Conservation (phyloP, 2,329 filamentous ascomycete genomes). For the Ophiostoma fasciatum region DNA sequence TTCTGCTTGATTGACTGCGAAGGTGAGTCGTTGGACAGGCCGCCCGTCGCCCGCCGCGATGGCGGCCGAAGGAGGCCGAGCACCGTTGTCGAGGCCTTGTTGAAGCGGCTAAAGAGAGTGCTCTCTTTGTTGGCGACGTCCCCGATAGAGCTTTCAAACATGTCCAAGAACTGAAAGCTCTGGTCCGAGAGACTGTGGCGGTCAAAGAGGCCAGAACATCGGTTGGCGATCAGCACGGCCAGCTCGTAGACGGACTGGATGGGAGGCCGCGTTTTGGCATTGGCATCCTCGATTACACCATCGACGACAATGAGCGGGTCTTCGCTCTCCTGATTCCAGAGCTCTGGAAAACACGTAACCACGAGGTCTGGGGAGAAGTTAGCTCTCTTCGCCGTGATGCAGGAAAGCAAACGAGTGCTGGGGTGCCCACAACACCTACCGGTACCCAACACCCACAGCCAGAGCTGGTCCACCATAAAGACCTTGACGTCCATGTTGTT, state of each 20-base stretch:
- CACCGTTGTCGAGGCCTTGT: constrained; percentile 44
- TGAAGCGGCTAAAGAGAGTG: constrained; percentile 44
- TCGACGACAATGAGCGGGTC: constrained; percentile 50
- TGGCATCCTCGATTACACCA: constrained; percentile 48
- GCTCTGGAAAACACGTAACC: constrained; percentile 42
- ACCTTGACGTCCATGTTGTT: constrained; percentile 35
- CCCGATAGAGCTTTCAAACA: constrained; percentile 52
- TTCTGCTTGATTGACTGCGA: too few relatives aligned
- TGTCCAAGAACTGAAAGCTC: constrained; percentile 49
- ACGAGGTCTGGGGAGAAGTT: constrained; percentile 31
- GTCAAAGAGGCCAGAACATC: constrained; percentile 47
- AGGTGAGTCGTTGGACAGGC: too few relatives aligned
- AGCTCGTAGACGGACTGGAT: constrained; percentile 48
- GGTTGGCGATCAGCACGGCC: constrained; percentile 43
- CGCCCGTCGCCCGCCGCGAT: neutral
- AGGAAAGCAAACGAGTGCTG: too few relatives aligned
- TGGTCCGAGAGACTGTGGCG: constrained; percentile 41
- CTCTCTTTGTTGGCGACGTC: constrained; percentile 37
- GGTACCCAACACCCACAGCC: constrained; percentile 45
- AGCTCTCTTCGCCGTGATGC: neutral
- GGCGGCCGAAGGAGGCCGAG: constrained; percentile 25
- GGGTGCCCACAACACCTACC: too few relatives aligned
- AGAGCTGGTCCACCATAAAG: constrained; percentile 56
- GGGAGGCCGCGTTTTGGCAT: constrained; percentile 45
- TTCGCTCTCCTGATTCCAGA: constrained; percentile 44